These are phyloP conservation scores for Saccharomycopsis capsularis DNA, from an alignment of 805 yeast species.

Conservation along the genomic window DNA sequence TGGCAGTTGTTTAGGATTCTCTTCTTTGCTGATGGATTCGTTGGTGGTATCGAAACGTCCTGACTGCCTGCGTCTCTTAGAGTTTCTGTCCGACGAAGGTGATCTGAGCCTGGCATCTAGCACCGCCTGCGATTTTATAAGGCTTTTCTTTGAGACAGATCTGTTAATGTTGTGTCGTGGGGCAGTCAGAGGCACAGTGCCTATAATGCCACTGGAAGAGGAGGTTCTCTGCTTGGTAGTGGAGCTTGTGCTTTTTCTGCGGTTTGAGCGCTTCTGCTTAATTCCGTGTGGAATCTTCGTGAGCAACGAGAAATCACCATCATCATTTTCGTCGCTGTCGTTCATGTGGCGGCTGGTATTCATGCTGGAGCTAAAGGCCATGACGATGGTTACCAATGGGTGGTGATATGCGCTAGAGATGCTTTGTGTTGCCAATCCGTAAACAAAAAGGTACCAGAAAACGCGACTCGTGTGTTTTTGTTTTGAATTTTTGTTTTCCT, in stretches of 20 bases:
- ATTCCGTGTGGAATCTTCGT: slow-evolving; percentile 17
- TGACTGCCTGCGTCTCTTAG: no score
- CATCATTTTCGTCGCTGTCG: slow-evolving; percentile 16
- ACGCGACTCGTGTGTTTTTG: no score
- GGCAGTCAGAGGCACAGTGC: neutral
- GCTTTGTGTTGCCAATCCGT: no score
- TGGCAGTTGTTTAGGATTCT: no score
- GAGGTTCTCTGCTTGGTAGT: neutral
- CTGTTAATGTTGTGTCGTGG: neutral
- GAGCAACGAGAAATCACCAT: slow-evolving; percentile 6
- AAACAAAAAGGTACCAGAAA: no score
- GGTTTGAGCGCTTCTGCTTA: slow-evolving; percentile 6
- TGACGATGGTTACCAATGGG: no score
- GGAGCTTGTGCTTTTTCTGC: slow-evolving; percentile 6
- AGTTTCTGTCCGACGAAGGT: no score
- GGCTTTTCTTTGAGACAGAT: slow-evolving; percentile 10
- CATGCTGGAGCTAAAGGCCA: neutral
- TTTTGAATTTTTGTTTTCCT: no score
- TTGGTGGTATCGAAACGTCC: no score
- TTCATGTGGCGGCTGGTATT: slow-evolving; percentile 5
- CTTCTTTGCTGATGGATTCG: no score
- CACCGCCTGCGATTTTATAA: slow-evolving; percentile 14
- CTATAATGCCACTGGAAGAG: neutral
- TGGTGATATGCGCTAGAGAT: no score
- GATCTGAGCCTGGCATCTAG: no score